phyloP scores from a whole-genome alignment of 2,329 filamentous ascomycete genomes.

The Cytospora mali region DNA sequence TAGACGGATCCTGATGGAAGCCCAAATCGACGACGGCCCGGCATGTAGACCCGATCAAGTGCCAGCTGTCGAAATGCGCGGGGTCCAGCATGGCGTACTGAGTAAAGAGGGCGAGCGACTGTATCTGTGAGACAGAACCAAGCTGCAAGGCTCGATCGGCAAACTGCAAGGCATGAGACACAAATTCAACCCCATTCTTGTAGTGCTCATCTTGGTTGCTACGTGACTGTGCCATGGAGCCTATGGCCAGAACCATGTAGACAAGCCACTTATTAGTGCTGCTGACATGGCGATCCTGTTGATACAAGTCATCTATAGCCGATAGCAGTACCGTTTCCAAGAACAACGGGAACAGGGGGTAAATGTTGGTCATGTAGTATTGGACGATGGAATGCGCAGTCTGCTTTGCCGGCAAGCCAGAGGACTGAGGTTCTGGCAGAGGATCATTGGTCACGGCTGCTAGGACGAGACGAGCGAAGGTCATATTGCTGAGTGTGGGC shows the following conservation, averaged over 20 bases:
- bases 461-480: constrained; percentile 84
- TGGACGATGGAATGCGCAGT: constrained; percentile 71
- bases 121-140: constrained; percentile 82
- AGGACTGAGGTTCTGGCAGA: constrained; percentile 63
- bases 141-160: constrained; percentile 84
- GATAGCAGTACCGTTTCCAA: constrained; percentile 77
- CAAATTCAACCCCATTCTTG: constrained; percentile 56
- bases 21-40: constrained; percentile 87
- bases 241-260: constrained; percentile 86
- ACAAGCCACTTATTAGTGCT: constrained; percentile 82
- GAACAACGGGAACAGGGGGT: constrained; percentile 79
- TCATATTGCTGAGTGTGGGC: constrained; percentile 84
- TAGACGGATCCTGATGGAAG: constrained; percentile 86
- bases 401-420: constrained; percentile 70
- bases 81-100: constrained; percentile 91
- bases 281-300: constrained; percentile 64
- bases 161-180: constrained; percentile 69
- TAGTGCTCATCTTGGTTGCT: constrained; percentile 68
- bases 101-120: constrained; percentile 82
- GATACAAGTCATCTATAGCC: constrained; percentile 80
- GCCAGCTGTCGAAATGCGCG: constrained; percentile 91
- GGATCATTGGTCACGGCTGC: constrained; percentile 78
- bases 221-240: constrained; percentile 73
- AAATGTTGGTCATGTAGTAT: constrained; percentile 83
- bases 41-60: constrained; percentile 86